phyloP scores from a whole-genome alignment of 345 rosid species.

The Brassica nigra region DNA sequence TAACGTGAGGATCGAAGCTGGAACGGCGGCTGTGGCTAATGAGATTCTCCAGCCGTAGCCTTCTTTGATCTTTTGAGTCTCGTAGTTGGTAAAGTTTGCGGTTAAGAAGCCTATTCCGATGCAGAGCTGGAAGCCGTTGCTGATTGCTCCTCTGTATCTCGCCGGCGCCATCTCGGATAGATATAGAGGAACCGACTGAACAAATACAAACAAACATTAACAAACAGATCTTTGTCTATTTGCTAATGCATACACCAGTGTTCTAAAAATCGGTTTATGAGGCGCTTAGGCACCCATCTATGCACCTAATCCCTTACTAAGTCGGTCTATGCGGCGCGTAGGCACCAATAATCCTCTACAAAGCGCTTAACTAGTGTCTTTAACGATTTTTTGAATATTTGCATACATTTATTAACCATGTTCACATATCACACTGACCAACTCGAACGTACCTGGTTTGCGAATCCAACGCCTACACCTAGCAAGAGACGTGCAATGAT shows the following conservation, averaged over 20 bases:
- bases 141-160: conserved; percentile 73
- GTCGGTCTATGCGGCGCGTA: no score
- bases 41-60: conserved; percentile 86
- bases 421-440: neutral
- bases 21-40: conserved; percentile 65
- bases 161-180: conserved; percentile 89
- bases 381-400: no score
- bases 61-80: conserved; percentile 57
- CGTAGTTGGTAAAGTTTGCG: conserved; percentile 64
- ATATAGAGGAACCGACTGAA: conserved; percentile 79
- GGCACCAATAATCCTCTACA: no score
- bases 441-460: conserved; percentile 73
- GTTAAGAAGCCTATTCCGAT: conserved; percentile 58
- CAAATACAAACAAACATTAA: neutral
- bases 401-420: neutral
- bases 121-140: conserved; percentile 68
- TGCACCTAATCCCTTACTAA: neutral
- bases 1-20: conserved; percentile 59
- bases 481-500: conserved; percentile 69
- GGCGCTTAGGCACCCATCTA: neutral
- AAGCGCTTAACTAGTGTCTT: no score
- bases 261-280: neutral
- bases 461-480: conserved; percentile 72
- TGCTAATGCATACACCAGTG: neutral
- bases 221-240: neutral